phyloP scores from a whole-genome alignment of 164 flowering plant genomes.

The Vitis vinifera region ASM3070453v1 NC_081819.1:2938501-2939000 shows the following conservation, averaged over 20 bases:
- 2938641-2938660: conserved; percentile 97
- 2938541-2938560: conserved; percentile 1
- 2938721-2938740: background rate
- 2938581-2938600: conserved; percentile 16
- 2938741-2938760: background rate
- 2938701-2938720: conserved; percentile 14
- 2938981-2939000: background rate
- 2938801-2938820: conserved; percentile 99
- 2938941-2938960: background rate
- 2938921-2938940: background rate
- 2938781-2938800: conserved; percentile 98
- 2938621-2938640: conserved; percentile 93
- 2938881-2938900: conserved; percentile 95
- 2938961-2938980: background rate
- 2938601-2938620: conserved; percentile 95
- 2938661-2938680: conserved; percentile 96
- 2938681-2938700: conserved; percentile 99
- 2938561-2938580: background rate
- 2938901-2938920: conserved; percentile 46
- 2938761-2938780: conserved; percentile 59
- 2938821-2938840: conserved; percentile 99
- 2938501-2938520: background rate
- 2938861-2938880: conserved; percentile 98
- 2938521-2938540: background rate
- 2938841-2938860: conserved; percentile 96